Conservation (phyloP, 1,284 basidiomycete genomes). For the Hemileia vastatrix region DNA sequence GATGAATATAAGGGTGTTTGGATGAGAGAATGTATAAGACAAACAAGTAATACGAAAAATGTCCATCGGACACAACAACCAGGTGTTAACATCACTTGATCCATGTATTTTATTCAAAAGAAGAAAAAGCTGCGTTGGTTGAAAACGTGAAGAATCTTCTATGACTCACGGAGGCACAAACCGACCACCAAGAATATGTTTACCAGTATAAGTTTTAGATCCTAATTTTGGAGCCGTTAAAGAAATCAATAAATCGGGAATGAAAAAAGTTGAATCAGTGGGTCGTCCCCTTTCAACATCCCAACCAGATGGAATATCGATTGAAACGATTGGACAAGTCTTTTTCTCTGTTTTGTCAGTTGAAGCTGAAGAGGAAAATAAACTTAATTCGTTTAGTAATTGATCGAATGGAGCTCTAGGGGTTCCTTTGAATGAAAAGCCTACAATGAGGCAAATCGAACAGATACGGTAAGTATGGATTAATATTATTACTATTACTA, state of each 20-base stretch:
- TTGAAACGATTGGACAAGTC: slow-evolving; percentile 44
- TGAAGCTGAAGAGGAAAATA: no score
- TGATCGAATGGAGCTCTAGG: slow-evolving; percentile 75
- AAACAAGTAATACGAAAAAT: no score
- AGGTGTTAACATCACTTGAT: no score
- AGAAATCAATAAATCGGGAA: slow-evolving; percentile 73
- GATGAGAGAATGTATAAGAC: no score
- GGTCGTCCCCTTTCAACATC: slow-evolving; percentile 66
- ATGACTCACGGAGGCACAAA: slow-evolving; percentile 74
- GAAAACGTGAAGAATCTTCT: no score
- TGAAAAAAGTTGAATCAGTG: slow-evolving; percentile 45
- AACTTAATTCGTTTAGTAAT: slow-evolving; percentile 56
- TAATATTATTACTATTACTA: not conserved
- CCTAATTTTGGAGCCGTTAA: slow-evolving; percentile 92
- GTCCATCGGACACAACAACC: no score
- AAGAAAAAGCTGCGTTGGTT: no score
- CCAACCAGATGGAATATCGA: slow-evolving; percentile 96
- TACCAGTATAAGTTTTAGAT: slow-evolving; percentile 60
- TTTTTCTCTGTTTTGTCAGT: not conserved
- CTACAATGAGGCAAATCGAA: slow-evolving; percentile 28
- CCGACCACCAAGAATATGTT: slow-evolving; percentile 84
- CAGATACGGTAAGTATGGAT: no score
- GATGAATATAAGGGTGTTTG: no score
- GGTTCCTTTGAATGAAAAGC: slow-evolving; percentile 79
- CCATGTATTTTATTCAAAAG: no score